Evolutionary conservation across 2,329 filamentous ascomycete genomes (phyloP), one percentile per base, ranked within the genome.

Genomic region (Pyrenochaeta sp.): DNA sequence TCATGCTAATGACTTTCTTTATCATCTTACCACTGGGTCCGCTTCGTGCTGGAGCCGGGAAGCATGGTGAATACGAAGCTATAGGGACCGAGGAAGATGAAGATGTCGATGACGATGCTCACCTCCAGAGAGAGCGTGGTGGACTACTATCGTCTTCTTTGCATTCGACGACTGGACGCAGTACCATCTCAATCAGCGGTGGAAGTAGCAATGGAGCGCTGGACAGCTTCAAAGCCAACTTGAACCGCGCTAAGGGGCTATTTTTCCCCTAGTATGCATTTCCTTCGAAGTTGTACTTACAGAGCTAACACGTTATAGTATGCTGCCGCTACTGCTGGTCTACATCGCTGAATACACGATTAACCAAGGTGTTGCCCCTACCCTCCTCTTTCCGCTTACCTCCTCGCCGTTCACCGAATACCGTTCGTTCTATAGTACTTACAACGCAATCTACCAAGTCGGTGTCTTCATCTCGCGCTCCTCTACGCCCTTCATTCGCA

Each of bases 321-420:
- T 99, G 92, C 82, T 96, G 3, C 95, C 95, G 0, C 83, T 99
- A 12, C 82, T 98, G 30, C 79, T 98, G 14, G 95, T 99, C 27
- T 99, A 97, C 74, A 85, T 98, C 31, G 92, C 93, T 51, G 95
- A 99, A 79, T 99, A 99, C 74, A 96, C 91, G 49, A 97, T 98
- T 76, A 98, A 98, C 78, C 93, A 97, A 79, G 94, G 93, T 31
- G 92, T 98, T 0, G 83, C 92, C 0, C 94, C 95, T 0, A 97
- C 92, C 0, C 81, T 98, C 0, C 84, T 99, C 4, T 99, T 97
- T 71, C 92, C 93, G 0, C 81, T 97, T 0, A 71, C 82, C 1
- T 77, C 84, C 10, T 89, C 90, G 1, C 95, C 95, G 0, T 98
- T 98, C 73, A 78, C 80, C 29, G 85, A 91, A 63, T 95, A 88